Evolutionary conservation across 2,329 filamentous ascomycete species (phyloP).

Genomic region (Aspergillus neotritici): DNA sequence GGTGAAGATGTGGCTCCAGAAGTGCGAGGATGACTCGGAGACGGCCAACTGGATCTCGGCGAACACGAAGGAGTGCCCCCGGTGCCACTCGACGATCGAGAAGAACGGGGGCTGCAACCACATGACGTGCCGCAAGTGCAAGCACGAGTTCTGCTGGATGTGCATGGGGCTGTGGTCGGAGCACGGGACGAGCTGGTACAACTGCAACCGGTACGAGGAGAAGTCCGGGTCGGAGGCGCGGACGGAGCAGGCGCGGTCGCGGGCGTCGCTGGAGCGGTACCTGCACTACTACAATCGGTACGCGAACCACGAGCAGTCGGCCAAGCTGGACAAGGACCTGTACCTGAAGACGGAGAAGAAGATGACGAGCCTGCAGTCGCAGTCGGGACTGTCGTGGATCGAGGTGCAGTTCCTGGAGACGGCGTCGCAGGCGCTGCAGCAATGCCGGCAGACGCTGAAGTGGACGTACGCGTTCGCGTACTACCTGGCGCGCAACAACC

Average conservation of each 20-base stretch:
- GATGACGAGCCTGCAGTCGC: slow-evolving; percentile 91
- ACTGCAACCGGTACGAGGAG: slow-evolving; percentile 95
- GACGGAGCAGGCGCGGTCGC: slow-evolving; percentile 84
- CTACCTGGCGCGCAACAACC: slow-evolving; percentile 91
- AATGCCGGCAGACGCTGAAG: slow-evolving; percentile 95
- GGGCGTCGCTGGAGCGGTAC: slow-evolving; percentile 90
- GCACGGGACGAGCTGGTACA: slow-evolving; percentile 99
- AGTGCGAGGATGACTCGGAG: slow-evolving; percentile 96
- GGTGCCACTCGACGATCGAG: slow-evolving; percentile 93
- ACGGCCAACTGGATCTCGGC: slow-evolving; percentile 99
- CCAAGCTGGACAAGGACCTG: slow-evolving; percentile 92
- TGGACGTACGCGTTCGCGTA: slow-evolving; percentile 99
- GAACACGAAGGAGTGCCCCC: slow-evolving; percentile 97
- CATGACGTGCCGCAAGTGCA: slow-evolving; percentile 95
- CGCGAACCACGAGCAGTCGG: slow-evolving; percentile 97
- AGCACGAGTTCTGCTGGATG: slow-evolving; percentile 99
- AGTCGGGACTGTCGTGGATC: slow-evolving; percentile 97
- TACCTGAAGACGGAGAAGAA: slow-evolving; percentile 97
- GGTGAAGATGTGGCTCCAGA: slow-evolving; percentile 94
- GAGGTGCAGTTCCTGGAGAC: slow-evolving; percentile 96
- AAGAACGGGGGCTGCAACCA: slow-evolving; percentile 98
- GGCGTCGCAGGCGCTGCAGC: slow-evolving; percentile 87
- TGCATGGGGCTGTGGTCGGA: slow-evolving; percentile 99
- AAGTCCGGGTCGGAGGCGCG: slow-evolving; percentile 87
- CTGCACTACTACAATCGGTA: slow-evolving; percentile 99